Base-by-base conservation (phyloP, 805 yeast species). In the Candida saitoana region DNA sequence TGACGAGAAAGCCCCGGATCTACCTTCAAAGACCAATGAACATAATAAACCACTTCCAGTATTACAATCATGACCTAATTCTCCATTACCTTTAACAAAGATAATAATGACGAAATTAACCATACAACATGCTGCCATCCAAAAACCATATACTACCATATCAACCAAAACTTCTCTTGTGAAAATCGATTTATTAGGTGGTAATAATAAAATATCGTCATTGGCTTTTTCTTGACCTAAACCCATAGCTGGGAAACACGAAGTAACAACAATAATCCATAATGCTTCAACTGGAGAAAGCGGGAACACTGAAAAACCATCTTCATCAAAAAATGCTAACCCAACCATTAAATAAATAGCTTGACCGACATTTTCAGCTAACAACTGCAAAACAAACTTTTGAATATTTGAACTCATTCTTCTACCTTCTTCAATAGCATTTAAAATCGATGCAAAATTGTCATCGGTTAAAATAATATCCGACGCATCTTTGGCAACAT, bases 391-490 rank as follows among this genome's bases (percentile, higher is more conserved):
- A 2, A 61, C 65, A 29, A 62, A 61, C 45, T 62, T 62, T 46
- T 60, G 65, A 42, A 62, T 62, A 43, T 62, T 62, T 14, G 63
- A 48, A 18, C 61, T 53, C 65, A 62, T 62, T 45, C 66, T 49
- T 42, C 65, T 44, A 8, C 66, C 60, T 45, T 56, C 57, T 55
- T 58, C 56, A 49, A 60, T 88, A 4, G 98, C 98, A 48, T 81
- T 81, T 51, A 91, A 69, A 52, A 91, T 91, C 1, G 97, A 88
- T 45, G 93, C 80, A 66, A 91, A 91, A 59, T 91, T 96, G 62
- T 91, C 97, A 64, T 90, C 96, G 1, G 96, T 89, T 49, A 90
- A 73, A 44, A 90, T 88, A 96, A 90, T 90, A 63, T 90, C 98
- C 3, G 96, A 83, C 2, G 97, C 97, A 62, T 90, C 98, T 56